Conservation (phyloP, 352 stramenopile genomes). For the Elongisporangium anandrum region DNA sequence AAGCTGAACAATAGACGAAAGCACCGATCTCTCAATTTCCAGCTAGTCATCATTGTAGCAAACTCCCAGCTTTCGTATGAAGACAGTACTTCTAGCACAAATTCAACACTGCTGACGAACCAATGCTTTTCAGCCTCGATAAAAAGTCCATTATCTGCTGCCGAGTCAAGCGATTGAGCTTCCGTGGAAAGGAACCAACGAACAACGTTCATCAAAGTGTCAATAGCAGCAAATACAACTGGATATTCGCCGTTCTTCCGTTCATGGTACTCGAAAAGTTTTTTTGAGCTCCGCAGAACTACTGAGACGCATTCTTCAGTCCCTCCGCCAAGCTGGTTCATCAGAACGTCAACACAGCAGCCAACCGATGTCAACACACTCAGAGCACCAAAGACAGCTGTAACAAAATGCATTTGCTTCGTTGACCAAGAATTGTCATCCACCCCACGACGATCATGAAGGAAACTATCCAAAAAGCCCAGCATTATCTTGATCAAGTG, state of each 20-base stretch:
- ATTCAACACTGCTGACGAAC: conserved; percentile 51
- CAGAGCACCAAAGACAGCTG: conserved; percentile 35
- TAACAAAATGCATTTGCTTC: conserved; percentile 40
- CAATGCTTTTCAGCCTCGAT: conserved; percentile 12
- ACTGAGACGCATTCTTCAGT: conserved; percentile 52
- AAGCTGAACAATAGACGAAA: conserved; percentile 51
- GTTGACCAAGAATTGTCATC: conserved; percentile 21
- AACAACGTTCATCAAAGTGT: conserved; percentile 51
- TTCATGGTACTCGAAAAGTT: conserved; percentile 60
- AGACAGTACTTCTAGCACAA: conserved; percentile 49
- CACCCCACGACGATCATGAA: conserved; percentile 23
- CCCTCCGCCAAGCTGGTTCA: conserved; percentile 37
- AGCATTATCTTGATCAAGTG: conserved; percentile 50
- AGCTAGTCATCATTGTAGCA: conserved; percentile 25
- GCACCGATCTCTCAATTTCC: conserved; percentile 41
- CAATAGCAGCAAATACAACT: conserved; percentile 40
- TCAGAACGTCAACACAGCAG: conserved; percentile 34
- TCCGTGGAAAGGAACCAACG: conserved; percentile 57
- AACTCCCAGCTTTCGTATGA: conserved; percentile 71
- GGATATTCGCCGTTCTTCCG: conserved; percentile 43
- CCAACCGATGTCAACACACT: conserved; percentile 27
- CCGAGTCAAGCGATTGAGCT: conserved; percentile 9
- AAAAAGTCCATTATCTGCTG: background rate
- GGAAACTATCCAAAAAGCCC: conserved; percentile 50
- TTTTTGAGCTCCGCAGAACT: conserved; percentile 48